Conservation (phyloP, 1,284 basidiomycete species). For the Microbotryomycetes sp. region DNA sequence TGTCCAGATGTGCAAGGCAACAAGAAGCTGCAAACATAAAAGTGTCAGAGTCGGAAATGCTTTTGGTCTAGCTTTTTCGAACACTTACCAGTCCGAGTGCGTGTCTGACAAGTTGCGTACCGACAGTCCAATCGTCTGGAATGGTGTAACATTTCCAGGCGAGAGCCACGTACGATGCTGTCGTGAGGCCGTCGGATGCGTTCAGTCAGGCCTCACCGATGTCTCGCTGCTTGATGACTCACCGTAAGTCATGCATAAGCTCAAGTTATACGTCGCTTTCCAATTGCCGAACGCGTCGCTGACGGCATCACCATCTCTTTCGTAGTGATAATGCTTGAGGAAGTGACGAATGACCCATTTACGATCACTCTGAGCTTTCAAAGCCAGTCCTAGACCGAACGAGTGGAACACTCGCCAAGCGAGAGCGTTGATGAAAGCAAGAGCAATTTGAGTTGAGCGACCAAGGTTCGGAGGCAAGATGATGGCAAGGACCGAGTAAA, state of each 20-base stretch:
- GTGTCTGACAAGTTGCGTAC: slow-evolving; percentile 81
- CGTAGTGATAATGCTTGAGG: slow-evolving; percentile 69
- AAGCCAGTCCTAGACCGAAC: slow-evolving; percentile 74
- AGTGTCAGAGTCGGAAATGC: too few species aligned
- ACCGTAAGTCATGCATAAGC: slow-evolving; percentile 86
- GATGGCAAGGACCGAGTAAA: slow-evolving; percentile 43
- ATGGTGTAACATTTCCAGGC: slow-evolving; percentile 81
- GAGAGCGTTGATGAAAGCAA: slow-evolving; percentile 77
- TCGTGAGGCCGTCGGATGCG: neutral
- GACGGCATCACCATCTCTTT: slow-evolving; percentile 51
- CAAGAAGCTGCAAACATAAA: slow-evolving; percentile 60
- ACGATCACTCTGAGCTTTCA: slow-evolving; percentile 73
- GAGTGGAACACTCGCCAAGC: slow-evolving; percentile 84
- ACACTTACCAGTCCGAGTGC: slow-evolving; percentile 69
- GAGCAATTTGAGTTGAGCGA: slow-evolving; percentile 45
- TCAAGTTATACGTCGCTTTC: slow-evolving; percentile 89
- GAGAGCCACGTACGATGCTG: slow-evolving; percentile 71
- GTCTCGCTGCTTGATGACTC: neutral
- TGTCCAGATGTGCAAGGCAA: slow-evolving; percentile 86
- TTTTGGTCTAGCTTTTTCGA: neutral
- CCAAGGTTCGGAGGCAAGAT: slow-evolving; percentile 32
- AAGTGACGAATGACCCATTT: slow-evolving; percentile 92
- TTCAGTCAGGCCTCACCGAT: neutral
- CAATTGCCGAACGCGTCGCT: slow-evolving; percentile 90
- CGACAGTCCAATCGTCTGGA: slow-evolving; percentile 76